Percentiles rank a stretch among this genome's conserved stretches.
Conservation (phyloP, 2,329 filamentous ascomycete species). For the Albophoma yamanashiensis region DNA sequence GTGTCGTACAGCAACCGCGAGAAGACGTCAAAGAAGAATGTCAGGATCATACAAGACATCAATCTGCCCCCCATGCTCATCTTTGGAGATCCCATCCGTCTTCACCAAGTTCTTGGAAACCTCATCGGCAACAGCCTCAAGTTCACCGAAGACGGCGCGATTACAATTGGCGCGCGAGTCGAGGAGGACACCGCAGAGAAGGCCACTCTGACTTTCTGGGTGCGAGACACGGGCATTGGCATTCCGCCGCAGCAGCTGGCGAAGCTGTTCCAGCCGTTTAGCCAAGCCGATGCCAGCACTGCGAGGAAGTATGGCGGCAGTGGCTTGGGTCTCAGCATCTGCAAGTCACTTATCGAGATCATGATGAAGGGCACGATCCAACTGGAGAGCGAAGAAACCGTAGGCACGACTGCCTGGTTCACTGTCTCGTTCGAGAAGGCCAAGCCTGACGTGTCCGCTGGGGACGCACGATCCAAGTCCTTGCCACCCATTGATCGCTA, state of each 20-base stretch:
- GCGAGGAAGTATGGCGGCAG: conserved; percentile 87
- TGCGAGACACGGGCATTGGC: conserved; percentile 83
- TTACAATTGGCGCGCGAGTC: conserved; percentile 70
- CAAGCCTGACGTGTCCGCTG: conserved; percentile 45
- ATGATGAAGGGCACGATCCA: conserved; percentile 83
- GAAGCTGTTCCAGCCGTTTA: conserved; percentile 86
- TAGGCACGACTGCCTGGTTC: conserved; percentile 67
- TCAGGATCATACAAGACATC: conserved; percentile 59
- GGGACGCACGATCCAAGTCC: conserved; percentile 35
- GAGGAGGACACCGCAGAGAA: conserved; percentile 59
- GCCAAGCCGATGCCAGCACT: conserved; percentile 83
- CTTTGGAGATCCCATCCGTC: conserved; percentile 53
- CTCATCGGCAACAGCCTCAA: conserved; percentile 89
- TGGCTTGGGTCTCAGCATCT: conserved; percentile 83
- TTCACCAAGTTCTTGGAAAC: conserved; percentile 66
- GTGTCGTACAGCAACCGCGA: conserved; percentile 56
- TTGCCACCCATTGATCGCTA: conserved; percentile 25
- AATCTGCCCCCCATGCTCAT: conserved; percentile 64
- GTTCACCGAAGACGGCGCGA: conserved; percentile 78
- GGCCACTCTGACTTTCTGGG: conserved; percentile 72
- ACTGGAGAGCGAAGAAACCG: conserved; percentile 64
- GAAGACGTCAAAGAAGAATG: conserved; percentile 50
- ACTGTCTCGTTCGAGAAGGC: conserved; percentile 80
- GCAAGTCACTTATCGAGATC: conserved; percentile 86
- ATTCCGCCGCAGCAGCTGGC: conserved; percentile 73